Percentiles rank a stretch among this genome's conserved stretches.
These are phyloP conservation scores for Lodderomyces theae DNA, from an alignment of 1,139 yeast species.

Conservation along the genomic window DNA sequence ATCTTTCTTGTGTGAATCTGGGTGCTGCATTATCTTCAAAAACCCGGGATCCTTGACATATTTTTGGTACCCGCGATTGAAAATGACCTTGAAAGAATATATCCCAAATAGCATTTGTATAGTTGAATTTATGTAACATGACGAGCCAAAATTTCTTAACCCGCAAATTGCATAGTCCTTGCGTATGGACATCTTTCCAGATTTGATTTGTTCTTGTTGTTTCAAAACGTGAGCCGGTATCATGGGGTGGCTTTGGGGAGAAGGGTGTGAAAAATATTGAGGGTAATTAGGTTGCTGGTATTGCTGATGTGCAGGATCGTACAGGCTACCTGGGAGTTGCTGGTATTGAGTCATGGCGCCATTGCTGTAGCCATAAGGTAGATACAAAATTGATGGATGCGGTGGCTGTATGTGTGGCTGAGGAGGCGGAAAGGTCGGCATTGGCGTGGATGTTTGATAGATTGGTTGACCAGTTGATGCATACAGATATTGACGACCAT, in stretches of 20 bases:
- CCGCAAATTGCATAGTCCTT: slow-evolving; percentile 59
- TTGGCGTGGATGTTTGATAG: slow-evolving; percentile 4
- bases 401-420: not conserved
- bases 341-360: not conserved
- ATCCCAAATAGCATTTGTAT: slow-evolving; percentile 65
- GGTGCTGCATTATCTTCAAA: slow-evolving; percentile 19
- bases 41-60: slow-evolving; percentile 37
- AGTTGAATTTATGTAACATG: slow-evolving; percentile 71
- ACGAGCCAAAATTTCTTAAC: slow-evolving; percentile 63
- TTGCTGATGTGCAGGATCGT: slow-evolving; percentile 1
- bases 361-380: not conserved
- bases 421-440: slow-evolving; percentile 3
- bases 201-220: slow-evolving; percentile 21
- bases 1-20: slow-evolving; percentile 24
- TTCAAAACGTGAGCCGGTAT: slow-evolving; percentile 18
- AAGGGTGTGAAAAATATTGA: slow-evolving; percentile 1
- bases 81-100: slow-evolving; percentile 38
- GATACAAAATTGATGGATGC: not conserved
- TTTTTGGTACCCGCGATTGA: slow-evolving; percentile 40
- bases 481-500: slow-evolving; percentile 3
- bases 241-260: slow-evolving; percentile 5
- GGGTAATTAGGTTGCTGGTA: not conserved
- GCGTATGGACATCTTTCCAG: slow-evolving; percentile 29
- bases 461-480: slow-evolving; percentile 3
- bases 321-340: not conserved